A percentile compares a stretch with the other conserved stretches of the same genome.
Conservation (phyloP, 192 early-diverging fungal genomes). For the Pilobolus umbonatus region DNA sequence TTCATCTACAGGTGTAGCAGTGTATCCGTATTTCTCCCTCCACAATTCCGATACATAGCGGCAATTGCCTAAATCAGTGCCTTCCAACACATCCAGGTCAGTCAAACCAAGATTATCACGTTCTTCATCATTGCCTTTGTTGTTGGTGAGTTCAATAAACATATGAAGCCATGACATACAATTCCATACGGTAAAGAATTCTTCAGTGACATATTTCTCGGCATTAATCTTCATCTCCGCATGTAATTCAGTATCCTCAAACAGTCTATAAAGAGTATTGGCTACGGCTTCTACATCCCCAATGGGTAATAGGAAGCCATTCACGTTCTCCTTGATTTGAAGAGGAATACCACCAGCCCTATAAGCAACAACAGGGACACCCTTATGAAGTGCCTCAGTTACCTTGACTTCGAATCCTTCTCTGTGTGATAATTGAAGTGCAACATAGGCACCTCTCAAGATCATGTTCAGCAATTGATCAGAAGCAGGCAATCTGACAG, state of each 20-base stretch:
- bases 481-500: slow-evolving; percentile 64
- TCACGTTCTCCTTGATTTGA: slow-evolving; percentile 65
- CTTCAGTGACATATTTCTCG: slow-evolving; percentile 48
- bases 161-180: slow-evolving; percentile 74
- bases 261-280: slow-evolving; percentile 53
- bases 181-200: slow-evolving; percentile 65
- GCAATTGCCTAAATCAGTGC: slow-evolving; percentile 27
- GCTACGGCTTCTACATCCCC: slow-evolving; percentile 59
- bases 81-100: slow-evolving; percentile 8
- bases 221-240: slow-evolving; percentile 36
- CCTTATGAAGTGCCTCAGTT: slow-evolving; percentile 68
- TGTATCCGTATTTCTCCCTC: slow-evolving; percentile 9
- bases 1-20: too few relatives aligned
- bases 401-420: slow-evolving; percentile 88
- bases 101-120: slow-evolving; percentile 19
- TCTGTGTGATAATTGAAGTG: slow-evolving; percentile 71
- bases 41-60: slow-evolving; percentile 11
- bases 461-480: slow-evolving; percentile 77
- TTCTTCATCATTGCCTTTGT: background rate
- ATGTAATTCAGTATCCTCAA: slow-evolving; percentile 51
- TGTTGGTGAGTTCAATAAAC: slow-evolving; percentile 49
- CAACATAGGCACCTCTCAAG: slow-evolving; percentile 65
- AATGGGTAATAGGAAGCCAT: slow-evolving; percentile 64
- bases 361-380: slow-evolving; percentile 44
- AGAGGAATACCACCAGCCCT: slow-evolving; percentile 78